These are phyloP conservation scores for Lachnellula willkommii DNA, from an alignment of 2,329 filamentous ascomycete species.

Conservation along the genomic window DNA sequence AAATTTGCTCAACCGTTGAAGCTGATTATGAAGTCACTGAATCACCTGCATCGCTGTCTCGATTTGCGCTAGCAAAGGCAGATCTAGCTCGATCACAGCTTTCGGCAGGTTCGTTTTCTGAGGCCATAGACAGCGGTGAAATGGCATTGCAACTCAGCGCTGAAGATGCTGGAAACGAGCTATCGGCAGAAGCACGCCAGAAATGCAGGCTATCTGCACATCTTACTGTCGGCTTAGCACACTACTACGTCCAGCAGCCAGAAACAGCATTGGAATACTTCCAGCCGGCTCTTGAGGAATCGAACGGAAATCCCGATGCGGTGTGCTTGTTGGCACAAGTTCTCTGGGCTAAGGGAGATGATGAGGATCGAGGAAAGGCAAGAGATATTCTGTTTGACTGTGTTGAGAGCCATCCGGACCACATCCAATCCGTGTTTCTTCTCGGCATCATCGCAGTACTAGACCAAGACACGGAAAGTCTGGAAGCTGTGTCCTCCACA, in stretches of 20 bases:
- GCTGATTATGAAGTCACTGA: constrained; percentile 80
- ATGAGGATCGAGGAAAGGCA: constrained; percentile 68
- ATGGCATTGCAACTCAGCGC: constrained; percentile 72
- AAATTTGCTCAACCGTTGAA: constrained; percentile 67
- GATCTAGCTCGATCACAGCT: constrained; percentile 84
- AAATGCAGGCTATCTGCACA: constrained; percentile 78
- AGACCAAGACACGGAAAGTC: constrained; percentile 70
- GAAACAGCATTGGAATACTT: constrained; percentile 73
- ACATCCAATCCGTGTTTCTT: constrained; percentile 74
- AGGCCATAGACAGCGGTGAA: constrained; percentile 74
- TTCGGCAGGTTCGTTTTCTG: constrained; percentile 56
- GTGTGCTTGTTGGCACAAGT: constrained; percentile 86
- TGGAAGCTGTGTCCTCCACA: constrained; percentile 76
- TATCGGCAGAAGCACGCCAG: constrained; percentile 58
- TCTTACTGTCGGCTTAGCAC: constrained; percentile 76
- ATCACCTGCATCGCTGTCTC: constrained; percentile 64
- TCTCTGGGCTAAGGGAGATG: constrained; percentile 81
- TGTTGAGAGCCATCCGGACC: constrained; percentile 66
- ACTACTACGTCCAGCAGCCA: constrained; percentile 64
- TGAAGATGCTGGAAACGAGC: constrained; percentile 63
- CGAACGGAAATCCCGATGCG: constrained; percentile 70
- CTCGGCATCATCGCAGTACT: constrained; percentile 79
- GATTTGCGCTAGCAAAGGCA: constrained; percentile 76
- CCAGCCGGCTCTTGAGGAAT: constrained; percentile 72
- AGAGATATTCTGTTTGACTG: constrained; percentile 74